Percentiles rank a stretch among this genome's conserved stretches.
Conservation (phyloP, 2,329 filamentous ascomycete species). For the Cryphonectria parasitica region DNA sequence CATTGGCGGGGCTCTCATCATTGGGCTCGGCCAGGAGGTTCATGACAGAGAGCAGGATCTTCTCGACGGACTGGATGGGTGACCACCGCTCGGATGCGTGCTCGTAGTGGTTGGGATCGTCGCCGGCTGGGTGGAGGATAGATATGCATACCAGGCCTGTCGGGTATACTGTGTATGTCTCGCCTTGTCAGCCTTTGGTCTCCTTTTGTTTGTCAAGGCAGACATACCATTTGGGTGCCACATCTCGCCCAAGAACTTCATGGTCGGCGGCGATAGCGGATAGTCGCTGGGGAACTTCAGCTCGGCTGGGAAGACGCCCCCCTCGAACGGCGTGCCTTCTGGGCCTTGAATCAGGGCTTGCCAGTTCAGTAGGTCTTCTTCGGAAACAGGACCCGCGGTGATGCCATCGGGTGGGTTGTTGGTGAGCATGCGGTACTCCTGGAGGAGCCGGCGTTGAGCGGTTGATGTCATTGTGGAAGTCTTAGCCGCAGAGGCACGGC, state of each 20-base stretch:
- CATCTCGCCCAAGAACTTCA: constrained; percentile 92
- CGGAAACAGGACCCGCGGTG: constrained; percentile 87
- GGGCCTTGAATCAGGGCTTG: constrained; percentile 95
- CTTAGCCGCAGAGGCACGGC: constrained; percentile 13
- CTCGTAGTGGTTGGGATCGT: constrained; percentile 98
- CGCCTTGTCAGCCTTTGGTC: background rate
- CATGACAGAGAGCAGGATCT: constrained; percentile 96
- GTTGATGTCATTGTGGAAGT: constrained; percentile 60
- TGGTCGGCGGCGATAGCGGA: constrained; percentile 91
- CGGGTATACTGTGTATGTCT: constrained; percentile 70
- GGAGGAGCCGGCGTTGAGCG: constrained; percentile 81
- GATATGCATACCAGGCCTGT: constrained; percentile 95
- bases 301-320: constrained; percentile 92
- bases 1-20: constrained; percentile 94
- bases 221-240: constrained; percentile 90
- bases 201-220: background rate
- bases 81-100: constrained; percentile 95
- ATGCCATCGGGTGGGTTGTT: constrained; percentile 98
- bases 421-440: constrained; percentile 93
- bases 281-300: constrained; percentile 96
- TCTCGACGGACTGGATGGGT: constrained; percentile 95
- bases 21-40: constrained; percentile 98
- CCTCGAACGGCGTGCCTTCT: constrained; percentile 94
- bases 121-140: constrained; percentile 94
- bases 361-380: constrained; percentile 96